phyloP scores from a whole-genome alignment of 768 basidiomycete species.

The Lanmaoa rubissima region DNA sequence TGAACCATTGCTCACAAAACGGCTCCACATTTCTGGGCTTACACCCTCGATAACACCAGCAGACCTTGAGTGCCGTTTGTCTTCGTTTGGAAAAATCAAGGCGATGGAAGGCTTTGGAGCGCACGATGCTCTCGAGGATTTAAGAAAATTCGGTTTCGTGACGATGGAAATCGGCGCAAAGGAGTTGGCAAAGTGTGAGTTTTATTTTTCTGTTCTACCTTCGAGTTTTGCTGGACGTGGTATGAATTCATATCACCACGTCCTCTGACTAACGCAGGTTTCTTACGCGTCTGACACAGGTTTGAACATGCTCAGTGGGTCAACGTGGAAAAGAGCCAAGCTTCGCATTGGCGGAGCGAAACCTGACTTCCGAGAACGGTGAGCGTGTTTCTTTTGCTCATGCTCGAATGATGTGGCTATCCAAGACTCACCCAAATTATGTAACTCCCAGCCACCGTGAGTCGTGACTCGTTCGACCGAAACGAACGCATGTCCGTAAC shows the following conservation, averaged over 20 bases:
- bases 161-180: conserved; percentile 63
- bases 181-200: conserved; percentile 65
- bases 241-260: neutral
- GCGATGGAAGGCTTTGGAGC: conserved; percentile 68
- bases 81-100: conserved; percentile 66
- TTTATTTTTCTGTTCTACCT: neutral
- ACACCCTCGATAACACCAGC: conserved; percentile 58
- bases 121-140: conserved; percentile 61
- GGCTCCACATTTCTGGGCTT: conserved; percentile 73
- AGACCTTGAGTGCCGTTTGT: conserved; percentile 59
- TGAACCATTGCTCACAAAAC: conserved; percentile 43
- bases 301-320: conserved; percentile 72
- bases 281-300: conserved; percentile 42
- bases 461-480: conserved; percentile 39
- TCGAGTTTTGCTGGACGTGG: neutral
- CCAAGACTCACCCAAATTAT: conserved; percentile 13
- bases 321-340: conserved; percentile 87
- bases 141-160: conserved; percentile 70
- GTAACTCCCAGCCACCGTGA: conserved; percentile 17
- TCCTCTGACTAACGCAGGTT: neutral
- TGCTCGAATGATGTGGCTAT: neutral
- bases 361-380: conserved; percentile 69
- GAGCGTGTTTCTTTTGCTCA: neutral
- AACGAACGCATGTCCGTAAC: conserved; percentile 38
- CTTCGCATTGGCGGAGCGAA: conserved; percentile 82